phyloP scores from a whole-genome alignment of 2,329 filamentous ascomycete species.

The Penicillium sp. region DNA sequence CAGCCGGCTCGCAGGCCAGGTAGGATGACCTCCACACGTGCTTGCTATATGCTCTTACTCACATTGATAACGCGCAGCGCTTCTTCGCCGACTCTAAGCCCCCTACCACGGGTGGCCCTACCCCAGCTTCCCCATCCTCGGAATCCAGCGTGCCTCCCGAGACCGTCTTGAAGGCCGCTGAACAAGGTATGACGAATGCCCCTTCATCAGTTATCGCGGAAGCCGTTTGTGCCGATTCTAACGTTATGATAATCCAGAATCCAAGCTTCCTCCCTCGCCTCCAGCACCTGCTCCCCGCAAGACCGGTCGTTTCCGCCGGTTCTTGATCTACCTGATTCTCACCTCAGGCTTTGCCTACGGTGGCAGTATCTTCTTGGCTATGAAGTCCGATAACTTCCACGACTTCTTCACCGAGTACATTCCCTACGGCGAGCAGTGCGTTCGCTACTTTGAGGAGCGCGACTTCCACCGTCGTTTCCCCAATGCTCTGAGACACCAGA shows the following conservation, averaged over 20 bases:
- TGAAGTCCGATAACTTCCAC: conserved; percentile 96
- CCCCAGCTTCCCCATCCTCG: conserved; percentile 49
- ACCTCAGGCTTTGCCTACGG: conserved; percentile 78
- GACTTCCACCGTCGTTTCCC: conserved; percentile 89
- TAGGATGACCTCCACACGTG: conserved; percentile 27
- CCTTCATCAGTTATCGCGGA: conserved; percentile 9
- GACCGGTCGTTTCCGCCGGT: conserved; percentile 73
- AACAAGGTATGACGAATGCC: conserved; percentile 28
- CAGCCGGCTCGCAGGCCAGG: conserved; percentile 45
- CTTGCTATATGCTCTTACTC: conserved; percentile 21
- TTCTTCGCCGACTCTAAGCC: conserved; percentile 54
- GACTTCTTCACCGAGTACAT: conserved; percentile 98
- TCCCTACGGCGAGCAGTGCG: conserved; percentile 89
- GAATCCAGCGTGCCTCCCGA: conserved; percentile 52
- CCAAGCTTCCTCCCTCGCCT: conserved; percentile 38
- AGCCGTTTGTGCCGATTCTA: conserved; percentile 18
- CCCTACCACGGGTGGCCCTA: conserved; percentile 36
- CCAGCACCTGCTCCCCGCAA: conserved; percentile 59
- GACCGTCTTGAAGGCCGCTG: conserved; percentile 49
- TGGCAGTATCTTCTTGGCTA: conserved; percentile 88
- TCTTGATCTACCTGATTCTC: conserved; percentile 74
- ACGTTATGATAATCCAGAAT: conserved; percentile 41
- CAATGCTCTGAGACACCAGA: conserved; percentile 51
- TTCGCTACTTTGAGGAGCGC: conserved; percentile 92
- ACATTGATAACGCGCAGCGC: conserved; percentile 41